Conservation (phyloP, 371 early-diverging fungal species). For the Mucor sp. region DNA sequence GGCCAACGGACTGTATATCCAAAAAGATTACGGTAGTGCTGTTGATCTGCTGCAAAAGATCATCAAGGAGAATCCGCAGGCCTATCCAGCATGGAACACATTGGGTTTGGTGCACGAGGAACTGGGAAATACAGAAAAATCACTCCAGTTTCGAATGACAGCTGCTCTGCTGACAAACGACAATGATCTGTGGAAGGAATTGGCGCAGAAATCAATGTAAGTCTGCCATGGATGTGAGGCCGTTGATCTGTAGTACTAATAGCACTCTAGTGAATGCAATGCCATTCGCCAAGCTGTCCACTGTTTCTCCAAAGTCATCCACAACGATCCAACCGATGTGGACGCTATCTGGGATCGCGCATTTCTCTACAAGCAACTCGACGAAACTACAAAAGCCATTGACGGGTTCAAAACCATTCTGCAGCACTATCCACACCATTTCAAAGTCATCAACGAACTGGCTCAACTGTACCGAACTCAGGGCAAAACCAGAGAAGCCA, state of each 20-base stretch:
- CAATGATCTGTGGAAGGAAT: constrained; percentile 81
- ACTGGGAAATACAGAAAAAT: constrained; percentile 72
- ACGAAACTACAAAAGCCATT: constrained; percentile 48
- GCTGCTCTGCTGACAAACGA: constrained; percentile 91
- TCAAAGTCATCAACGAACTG: constrained; percentile 61
- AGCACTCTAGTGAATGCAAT: constrained; percentile 57
- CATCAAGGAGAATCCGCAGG: constrained; percentile 70
- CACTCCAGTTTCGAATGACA: constrained; percentile 81
- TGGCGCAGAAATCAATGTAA: constrained; percentile 75
- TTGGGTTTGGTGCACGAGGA: constrained; percentile 94
- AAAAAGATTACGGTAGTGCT: constrained; percentile 67
- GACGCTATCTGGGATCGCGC: constrained; percentile 76
- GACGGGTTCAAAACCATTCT: constrained; percentile 56
- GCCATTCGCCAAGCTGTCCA: constrained; percentile 80
- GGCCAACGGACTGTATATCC: constrained; percentile 76
- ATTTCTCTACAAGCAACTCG: constrained; percentile 55
- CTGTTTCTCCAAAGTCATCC: constrained; percentile 72
- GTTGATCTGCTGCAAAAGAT: constrained; percentile 73
- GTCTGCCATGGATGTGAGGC: constrained; percentile 4
- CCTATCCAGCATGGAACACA: constrained; percentile 82
- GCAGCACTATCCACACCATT: constrained; percentile 51
- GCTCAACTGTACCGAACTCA: constrained; percentile 46
- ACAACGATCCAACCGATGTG: constrained; percentile 64
- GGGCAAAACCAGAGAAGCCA: constrained; percentile 56
- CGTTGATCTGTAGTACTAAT: too few relatives aligned